Conservation (phyloP, 164 flowering plant genomes). For the Malania oleifera region DNA sequence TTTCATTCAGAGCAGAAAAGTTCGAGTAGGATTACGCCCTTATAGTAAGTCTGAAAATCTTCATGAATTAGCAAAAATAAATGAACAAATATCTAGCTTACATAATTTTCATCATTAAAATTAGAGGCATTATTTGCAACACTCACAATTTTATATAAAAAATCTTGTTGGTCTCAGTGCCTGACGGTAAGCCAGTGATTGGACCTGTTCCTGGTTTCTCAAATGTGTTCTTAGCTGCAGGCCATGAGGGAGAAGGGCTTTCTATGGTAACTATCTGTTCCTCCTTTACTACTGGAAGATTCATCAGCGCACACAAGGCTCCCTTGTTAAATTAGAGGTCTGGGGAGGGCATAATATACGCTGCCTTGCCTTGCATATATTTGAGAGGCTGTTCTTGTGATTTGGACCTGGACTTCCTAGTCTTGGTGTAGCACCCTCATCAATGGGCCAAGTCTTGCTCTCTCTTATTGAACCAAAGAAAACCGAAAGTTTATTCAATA, state of each 20-base stretch:
- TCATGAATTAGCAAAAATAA: not conserved
- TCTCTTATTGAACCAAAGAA: not conserved
- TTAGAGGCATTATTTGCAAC: not conserved
- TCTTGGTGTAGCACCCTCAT: too few relatives aligned
- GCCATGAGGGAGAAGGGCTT: slow-evolving; percentile 96
- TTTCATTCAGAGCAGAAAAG: slow-evolving; percentile 37
- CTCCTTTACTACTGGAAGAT: slow-evolving; percentile 1
- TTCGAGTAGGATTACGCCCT: slow-evolving; percentile 85
- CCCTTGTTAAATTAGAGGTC: too few relatives aligned
- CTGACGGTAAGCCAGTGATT: slow-evolving; percentile 88
- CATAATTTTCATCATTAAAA: not conserved
- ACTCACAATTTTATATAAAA: not conserved
- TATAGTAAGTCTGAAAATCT: slow-evolving; percentile 54
- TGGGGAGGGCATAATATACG: too few relatives aligned
- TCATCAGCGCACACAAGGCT: too few relatives aligned
- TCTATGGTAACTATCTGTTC: slow-evolving; percentile 43
- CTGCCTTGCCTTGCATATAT: too few relatives aligned
- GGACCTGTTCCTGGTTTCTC: slow-evolving; percentile 76
- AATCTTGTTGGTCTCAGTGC: slow-evolving; percentile 42
- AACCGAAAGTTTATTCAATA: too few relatives aligned
- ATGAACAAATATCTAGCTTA: not conserved
- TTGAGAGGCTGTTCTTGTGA: too few relatives aligned
- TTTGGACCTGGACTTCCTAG: too few relatives aligned
- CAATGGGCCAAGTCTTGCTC: too few relatives aligned
- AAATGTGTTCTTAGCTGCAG: slow-evolving; percentile 71